Conservation (phyloP, 345 rosid species). For the Linum trigynum region DNA sequence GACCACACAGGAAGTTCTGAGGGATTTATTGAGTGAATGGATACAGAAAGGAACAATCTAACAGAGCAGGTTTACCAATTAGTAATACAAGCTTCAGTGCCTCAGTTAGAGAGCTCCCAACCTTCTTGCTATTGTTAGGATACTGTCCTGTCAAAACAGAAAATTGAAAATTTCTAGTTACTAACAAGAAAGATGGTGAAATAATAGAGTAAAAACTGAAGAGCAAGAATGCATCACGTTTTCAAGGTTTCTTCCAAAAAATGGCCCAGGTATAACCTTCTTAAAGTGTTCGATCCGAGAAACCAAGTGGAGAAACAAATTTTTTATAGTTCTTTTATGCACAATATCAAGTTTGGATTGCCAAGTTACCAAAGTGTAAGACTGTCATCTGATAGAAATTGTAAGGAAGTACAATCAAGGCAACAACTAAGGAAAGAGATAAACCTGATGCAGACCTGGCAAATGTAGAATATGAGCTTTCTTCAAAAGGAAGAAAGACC, state of each 20-base stretch:
- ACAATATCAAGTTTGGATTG: too few species aligned
- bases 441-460: conserved; percentile 99
- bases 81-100: conserved; percentile 80
- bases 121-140: conserved; percentile 41
- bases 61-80: conserved; percentile 37
- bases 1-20: neutral
- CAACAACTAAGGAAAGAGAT: conserved; percentile 39
- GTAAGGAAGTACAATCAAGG: neutral
- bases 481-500: conserved; percentile 95
- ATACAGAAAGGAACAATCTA: neutral
- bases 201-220: neutral
- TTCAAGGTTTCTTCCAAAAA: neutral
- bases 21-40: neutral
- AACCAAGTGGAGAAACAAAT: neutral
- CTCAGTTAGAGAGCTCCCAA: conserved; percentile 55
- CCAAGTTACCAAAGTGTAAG: too few species aligned
- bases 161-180: conserved; percentile 9
- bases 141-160: conserved; percentile 38
- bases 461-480: conserved; percentile 85
- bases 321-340: too few species aligned
- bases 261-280: neutral
- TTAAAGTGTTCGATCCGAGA: neutral
- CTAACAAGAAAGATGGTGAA: neutral
- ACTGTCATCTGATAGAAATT: too few species aligned
- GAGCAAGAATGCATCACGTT: neutral